These are phyloP conservation scores for Aspergillus oerlinghausenensis DNA, from an alignment of 2,329 filamentous ascomycete species.

Conservation along the genomic window DNA sequence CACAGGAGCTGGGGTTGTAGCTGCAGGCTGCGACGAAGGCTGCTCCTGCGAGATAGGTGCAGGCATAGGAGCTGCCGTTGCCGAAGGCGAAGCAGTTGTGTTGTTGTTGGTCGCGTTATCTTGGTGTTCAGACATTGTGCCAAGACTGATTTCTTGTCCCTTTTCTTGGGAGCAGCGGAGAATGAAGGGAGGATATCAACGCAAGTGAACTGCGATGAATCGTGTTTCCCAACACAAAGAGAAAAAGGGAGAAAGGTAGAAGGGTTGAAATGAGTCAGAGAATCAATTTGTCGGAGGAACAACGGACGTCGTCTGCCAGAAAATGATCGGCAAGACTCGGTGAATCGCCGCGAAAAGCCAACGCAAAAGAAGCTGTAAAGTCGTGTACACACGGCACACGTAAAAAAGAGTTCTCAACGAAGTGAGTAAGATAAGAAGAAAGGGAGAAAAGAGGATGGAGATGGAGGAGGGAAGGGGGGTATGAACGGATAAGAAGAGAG, in stretches of 20 bases:
- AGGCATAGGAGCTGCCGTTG: conserved; percentile 21
- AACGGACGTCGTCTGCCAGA: conserved; percentile 1
- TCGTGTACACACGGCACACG: conserved; percentile 1
- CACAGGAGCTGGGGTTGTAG: conserved; percentile 22
- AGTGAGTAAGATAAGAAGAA: background rate
- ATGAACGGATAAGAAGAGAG: conserved; percentile 14
- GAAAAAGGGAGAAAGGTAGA: background rate
- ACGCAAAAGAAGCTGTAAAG: background rate
- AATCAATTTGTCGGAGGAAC: background rate
- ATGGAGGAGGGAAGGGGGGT: conserved; percentile 2
- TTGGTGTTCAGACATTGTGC: conserved; percentile 38
- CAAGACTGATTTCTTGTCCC: conserved; percentile 35
- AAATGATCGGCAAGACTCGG: conserved; percentile 3
- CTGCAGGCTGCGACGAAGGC: conserved; percentile 14
- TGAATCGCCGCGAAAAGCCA: conserved; percentile 1
- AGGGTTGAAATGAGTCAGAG: background rate
- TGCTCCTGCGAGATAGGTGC: conserved; percentile 22
- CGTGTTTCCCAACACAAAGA: background rate
- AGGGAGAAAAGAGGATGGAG: conserved; percentile 6
- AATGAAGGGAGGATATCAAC: conserved; percentile 10
- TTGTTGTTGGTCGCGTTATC: conserved; percentile 21
- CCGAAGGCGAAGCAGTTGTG: conserved; percentile 14
- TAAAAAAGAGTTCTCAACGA: background rate
- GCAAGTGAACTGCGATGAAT: background rate
- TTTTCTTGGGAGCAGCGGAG: conserved; percentile 29